phyloP scores from a whole-genome alignment of 768 basidiomycete genomes.

The Mycena epipterygia region DNA sequence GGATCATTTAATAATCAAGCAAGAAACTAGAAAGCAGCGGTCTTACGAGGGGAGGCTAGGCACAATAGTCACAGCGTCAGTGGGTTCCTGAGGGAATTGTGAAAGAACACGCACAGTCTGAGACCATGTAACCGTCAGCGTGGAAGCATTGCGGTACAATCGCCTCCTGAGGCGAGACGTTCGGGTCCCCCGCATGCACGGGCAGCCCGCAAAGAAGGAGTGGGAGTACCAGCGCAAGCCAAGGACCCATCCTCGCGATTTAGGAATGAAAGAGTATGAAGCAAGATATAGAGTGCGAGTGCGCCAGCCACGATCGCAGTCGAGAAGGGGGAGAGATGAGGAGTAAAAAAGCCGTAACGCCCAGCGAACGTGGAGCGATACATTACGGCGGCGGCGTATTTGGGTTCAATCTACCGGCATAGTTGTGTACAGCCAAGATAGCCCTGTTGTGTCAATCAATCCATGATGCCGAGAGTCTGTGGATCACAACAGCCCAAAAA shows the following conservation, averaged over 20 bases:
- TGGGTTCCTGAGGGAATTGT: background rate
- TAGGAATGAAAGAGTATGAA: background rate
- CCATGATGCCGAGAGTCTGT: background rate
- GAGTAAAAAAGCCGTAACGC: background rate
- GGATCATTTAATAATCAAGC: background rate
- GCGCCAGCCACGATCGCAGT: constrained; percentile 1
- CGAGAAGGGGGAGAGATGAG: background rate
- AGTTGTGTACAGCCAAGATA: background rate
- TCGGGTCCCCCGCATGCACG: background rate
- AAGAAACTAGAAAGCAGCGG: background rate
- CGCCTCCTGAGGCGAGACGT: background rate
- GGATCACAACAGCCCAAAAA: too few species aligned
- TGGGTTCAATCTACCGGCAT: background rate
- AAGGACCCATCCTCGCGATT: background rate
- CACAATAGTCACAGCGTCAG: background rate
- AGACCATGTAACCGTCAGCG: background rate
- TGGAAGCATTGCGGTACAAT: constrained; percentile 12
- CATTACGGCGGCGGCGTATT: background rate
- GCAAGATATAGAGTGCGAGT: background rate
- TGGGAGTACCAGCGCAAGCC: background rate
- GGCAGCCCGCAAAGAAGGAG: background rate
- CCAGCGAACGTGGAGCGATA: background rate
- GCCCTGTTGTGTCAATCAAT: too few species aligned
- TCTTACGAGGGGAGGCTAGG: constrained; percentile 9
- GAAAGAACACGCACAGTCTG: background rate